These are phyloP conservation scores for Exophiala xenobiotica DNA, from an alignment of 2,329 filamentous ascomycete species.

Conservation along the genomic window DNA sequence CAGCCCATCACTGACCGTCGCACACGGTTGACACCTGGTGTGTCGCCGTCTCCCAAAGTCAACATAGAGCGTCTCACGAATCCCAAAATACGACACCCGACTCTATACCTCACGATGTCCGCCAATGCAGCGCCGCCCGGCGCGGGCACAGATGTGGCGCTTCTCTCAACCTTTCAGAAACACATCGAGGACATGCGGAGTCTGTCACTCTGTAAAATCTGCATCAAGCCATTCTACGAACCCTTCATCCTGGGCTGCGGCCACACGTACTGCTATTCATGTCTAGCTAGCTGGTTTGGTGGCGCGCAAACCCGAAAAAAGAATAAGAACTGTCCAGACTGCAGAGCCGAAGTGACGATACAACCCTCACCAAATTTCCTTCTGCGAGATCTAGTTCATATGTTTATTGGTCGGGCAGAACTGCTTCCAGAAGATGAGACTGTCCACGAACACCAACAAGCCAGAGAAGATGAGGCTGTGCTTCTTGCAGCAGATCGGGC, in stretches of 20 bases:
- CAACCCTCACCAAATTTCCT: conserved; percentile 65
- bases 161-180: conserved; percentile 45
- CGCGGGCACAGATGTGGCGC: conserved; percentile 19
- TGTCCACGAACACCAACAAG: conserved; percentile 58
- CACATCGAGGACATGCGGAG: conserved; percentile 62
- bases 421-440: conserved; percentile 64
- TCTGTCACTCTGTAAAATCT: conserved; percentile 67
- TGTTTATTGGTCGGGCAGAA: conserved; percentile 61
- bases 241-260: conserved; percentile 68
- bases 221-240: conserved; percentile 66
- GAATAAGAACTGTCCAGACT: conserved; percentile 66
- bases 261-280: conserved; percentile 70
- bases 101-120: background rate
- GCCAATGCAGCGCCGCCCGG: background rate
- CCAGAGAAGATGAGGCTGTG: conserved; percentile 60
- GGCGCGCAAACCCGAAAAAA: conserved; percentile 38
- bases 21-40: background rate
- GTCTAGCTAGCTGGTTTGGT: conserved; percentile 39
- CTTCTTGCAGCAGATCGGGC: conserved; percentile 61
- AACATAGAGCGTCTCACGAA: background rate
- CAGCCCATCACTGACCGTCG: background rate
- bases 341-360: conserved; percentile 58
- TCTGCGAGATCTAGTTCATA: conserved; percentile 63
- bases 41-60: background rate
- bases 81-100: background rate